phyloP scores from a whole-genome alignment of 257 asterid species.

The Solanum virginianum region DNA sequence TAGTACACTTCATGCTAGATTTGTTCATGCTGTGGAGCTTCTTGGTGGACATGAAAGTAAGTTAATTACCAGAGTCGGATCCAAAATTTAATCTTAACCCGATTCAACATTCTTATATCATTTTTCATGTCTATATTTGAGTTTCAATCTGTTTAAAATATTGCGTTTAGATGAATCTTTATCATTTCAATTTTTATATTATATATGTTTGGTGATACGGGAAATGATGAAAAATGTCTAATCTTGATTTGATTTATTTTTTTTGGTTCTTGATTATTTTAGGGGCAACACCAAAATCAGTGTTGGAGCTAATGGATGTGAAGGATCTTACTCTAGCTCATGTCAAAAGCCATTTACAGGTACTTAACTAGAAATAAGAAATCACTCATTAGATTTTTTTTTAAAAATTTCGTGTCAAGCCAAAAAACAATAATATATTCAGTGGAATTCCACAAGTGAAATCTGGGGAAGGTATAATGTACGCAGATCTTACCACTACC shows the following conservation, averaged over 20 bases:
- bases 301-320: conserved; percentile 88
- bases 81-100: neutral
- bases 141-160: neutral
- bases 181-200: neutral
- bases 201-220: neutral
- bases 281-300: conserved; percentile 98
- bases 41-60: conserved; percentile 98
- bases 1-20: conserved; percentile 14
- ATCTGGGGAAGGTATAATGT: no score
- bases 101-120: neutral
- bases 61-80: neutral
- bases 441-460: no score
- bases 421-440: neutral
- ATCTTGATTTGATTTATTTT: neutral
- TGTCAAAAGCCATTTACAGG: conserved; percentile 94
- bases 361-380: neutral
- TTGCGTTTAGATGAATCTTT: neutral
- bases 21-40: conserved; percentile 93
- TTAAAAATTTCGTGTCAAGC: neutral
- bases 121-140: neutral
- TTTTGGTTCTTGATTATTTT: neutral
- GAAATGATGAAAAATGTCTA: neutral
- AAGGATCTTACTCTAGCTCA: conserved; percentile 91
- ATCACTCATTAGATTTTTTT: neutral
- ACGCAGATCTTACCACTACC: no score